phyloP scores from a whole-genome alignment of 345 rosid species.

The Eucalyptus pauciflora region DNA sequence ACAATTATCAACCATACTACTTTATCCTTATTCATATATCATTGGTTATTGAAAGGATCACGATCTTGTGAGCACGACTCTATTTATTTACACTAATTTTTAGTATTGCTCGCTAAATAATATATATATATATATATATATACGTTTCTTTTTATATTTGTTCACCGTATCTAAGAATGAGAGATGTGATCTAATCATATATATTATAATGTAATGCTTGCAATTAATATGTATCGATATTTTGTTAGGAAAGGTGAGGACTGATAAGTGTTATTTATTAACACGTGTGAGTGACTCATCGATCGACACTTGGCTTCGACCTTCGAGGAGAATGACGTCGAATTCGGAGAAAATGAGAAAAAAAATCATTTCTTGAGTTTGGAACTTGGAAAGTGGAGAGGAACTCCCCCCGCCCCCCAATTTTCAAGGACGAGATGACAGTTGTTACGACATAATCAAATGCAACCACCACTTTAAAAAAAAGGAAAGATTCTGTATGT shows the following conservation, averaged over 20 bases:
- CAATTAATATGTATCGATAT: background rate
- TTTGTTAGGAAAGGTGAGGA: background rate
- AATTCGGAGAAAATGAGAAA: background rate
- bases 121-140: no score
- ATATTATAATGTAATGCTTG: background rate
- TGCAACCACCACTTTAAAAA: background rate
- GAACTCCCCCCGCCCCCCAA: no score
- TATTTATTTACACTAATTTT: background rate
- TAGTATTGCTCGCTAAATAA: rapidly evolving
- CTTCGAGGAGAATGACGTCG: background rate
- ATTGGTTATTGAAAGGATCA: background rate
- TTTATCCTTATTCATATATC: background rate
- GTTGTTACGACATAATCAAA: background rate
- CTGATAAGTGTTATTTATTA: background rate
- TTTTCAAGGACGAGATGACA: background rate
- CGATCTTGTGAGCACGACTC: background rate
- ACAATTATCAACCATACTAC: rapidly evolving
- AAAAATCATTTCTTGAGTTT: background rate
- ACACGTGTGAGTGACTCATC: background rate
- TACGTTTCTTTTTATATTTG: background rate
- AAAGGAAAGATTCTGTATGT: background rate
- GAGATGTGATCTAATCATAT: background rate
- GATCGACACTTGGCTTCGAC: background rate
- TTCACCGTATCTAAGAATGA: background rate
- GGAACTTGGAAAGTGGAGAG: background rate